These are phyloP conservation scores for sunflower (Helianthus annuus) DNA, from an alignment of 129 eudicot species.

Conservation along the genomic window DNA sequence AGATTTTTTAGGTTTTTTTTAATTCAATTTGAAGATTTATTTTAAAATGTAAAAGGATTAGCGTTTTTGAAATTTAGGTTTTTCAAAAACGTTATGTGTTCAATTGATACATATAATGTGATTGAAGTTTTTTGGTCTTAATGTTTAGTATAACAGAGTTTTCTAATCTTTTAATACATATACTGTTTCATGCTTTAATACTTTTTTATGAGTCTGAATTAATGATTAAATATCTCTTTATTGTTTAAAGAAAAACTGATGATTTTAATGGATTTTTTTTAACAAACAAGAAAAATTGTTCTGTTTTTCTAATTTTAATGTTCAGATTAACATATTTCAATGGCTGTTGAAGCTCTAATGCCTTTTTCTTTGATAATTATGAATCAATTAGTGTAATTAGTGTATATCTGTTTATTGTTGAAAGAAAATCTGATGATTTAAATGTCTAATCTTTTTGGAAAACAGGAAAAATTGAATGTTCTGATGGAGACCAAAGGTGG, in stretches of 20 bases:
- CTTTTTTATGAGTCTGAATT: neutral
- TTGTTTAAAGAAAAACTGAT: neutral
- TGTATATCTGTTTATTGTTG: neutral
- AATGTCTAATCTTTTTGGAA: neutral
- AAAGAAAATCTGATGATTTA: neutral
- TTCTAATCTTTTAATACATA: neutral
- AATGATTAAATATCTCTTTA: neutral
- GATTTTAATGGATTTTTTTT: neutral
- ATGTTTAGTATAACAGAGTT: too few species aligned
- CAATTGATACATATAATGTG: too few species aligned
- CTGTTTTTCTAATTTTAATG: neutral
- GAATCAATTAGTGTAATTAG: neutral
- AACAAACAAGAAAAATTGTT: conserved; percentile 38
- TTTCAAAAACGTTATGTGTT: too few species aligned
- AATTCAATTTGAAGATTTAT: too few species aligned
- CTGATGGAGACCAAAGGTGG: conserved; percentile 98
- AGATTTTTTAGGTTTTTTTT: too few species aligned
- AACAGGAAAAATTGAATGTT: conserved; percentile 64
- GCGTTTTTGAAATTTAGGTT: too few species aligned
- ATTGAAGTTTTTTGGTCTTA: too few species aligned
- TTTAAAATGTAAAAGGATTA: too few species aligned
- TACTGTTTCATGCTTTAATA: neutral
- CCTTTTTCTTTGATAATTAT: neutral
- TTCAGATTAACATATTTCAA: neutral
- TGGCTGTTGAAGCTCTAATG: too few species aligned